phyloP scores from a whole-genome alignment of 805 yeast species.

The Metschnikowia aberdeeniae region DNA sequence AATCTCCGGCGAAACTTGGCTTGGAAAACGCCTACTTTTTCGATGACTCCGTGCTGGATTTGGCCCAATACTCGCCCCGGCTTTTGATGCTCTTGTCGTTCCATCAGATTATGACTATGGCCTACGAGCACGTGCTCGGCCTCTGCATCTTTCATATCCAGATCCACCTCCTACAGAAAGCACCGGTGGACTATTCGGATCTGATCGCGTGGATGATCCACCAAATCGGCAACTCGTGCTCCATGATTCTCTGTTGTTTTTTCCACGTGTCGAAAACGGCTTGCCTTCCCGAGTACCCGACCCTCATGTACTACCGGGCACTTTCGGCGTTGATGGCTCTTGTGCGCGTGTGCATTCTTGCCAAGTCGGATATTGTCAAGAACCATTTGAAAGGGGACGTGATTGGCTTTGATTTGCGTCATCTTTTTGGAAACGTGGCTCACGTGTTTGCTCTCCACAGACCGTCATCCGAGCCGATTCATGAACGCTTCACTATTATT shows the following conservation, averaged over 20 bases:
- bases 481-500: constrained; percentile 9
- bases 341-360: constrained; percentile 43
- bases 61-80: neutral
- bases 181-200: neutral
- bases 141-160: constrained; percentile 2
- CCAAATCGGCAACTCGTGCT: constrained; percentile 43
- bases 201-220: constrained; percentile 16
- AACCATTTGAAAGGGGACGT: neutral
- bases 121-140: constrained; percentile 39
- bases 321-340: constrained; percentile 49
- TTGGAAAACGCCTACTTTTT: neutral
- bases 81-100: constrained; percentile 32
- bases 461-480: neutral
- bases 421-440: constrained; percentile 5
- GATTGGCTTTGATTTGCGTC: constrained; percentile 5
- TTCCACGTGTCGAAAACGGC: constrained; percentile 30
- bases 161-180: neutral
- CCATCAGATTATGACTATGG: constrained; percentile 47
- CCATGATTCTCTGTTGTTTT: constrained; percentile 44
- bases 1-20: neutral
- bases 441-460: constrained; percentile 1
- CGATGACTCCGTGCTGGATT: neutral
- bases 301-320: constrained; percentile 51
- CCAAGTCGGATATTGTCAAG: constrained; percentile 27
- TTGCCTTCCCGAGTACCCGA: constrained; percentile 41